Evolutionary conservation across 2,329 filamentous ascomycete species (phyloP), one percentile per base, ranked within the genome.

Genomic region (Graphium sp.): DNA sequence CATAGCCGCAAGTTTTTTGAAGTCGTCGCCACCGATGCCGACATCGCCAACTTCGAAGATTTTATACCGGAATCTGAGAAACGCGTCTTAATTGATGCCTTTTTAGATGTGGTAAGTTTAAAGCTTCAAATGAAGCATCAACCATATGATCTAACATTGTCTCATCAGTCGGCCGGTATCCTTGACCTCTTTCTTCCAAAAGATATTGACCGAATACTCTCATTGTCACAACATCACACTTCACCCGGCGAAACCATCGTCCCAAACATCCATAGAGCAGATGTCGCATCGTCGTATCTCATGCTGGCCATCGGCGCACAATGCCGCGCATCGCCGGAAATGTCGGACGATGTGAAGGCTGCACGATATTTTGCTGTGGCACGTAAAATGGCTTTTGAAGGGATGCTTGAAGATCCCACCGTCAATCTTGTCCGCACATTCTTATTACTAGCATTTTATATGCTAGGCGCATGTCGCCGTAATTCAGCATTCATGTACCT

Each of bases 401-500:
- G 53, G 5, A 60, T 64, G 44, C 45, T 67, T 0, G 54, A 58
- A 34, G 55, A 62, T 30, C 63, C 63, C 0, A 66, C 57, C 20
- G 41, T 66, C 12, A 50, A 60, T 22, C 46, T 66, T 36, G 53
- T 64, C 6, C 47, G 58, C 14, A 44, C 52, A 1, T 69, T 66
- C 34, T 39, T 66, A 0, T 45, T 68, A 5, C 58, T 69, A 53
- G 54, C 62, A 1, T 66, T 66, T 33, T 69, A 66, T 37, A 65
- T 66, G 58, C 51, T 66, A 5, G 63, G 61, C 0, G 62, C 60
- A 5, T 68, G 65, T 31, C 59, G 60, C 22, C 50, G 64, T 6
- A 69, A 69, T 32, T 54, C 62, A 1, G 63, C 62, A 1, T 69
- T 65, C 31, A 67, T 69, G 62, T 69, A 68, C 32, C 41, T 69